These are phyloP conservation scores for Phytophthora palmivora DNA, from an alignment of 352 stramenopile genomes.

Conservation along the genomic window DNA sequence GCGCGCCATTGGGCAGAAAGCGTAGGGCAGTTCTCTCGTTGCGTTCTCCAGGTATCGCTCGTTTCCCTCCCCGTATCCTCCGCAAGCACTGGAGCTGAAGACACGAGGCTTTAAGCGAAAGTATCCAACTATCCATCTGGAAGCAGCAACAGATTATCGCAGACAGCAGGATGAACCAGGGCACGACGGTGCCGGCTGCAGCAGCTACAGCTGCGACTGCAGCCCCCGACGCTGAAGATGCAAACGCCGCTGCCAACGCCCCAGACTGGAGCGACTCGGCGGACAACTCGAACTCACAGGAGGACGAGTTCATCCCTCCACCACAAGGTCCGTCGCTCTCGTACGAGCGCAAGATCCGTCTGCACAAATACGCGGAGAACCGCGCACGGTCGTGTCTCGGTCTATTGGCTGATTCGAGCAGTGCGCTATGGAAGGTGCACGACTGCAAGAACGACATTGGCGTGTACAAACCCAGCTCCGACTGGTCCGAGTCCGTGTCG, in stretches of 20 bases:
- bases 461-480: slow-evolving; percentile 85
- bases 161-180: slow-evolving; percentile 29
- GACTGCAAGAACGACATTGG: slow-evolving; percentile 84
- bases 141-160: slow-evolving; percentile 7
- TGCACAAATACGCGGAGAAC: slow-evolving; percentile 89
- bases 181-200: slow-evolving; percentile 8
- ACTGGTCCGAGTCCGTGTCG: slow-evolving; percentile 89
- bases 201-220: slow-evolving; percentile 4
- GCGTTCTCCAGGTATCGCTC: neutral
- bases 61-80: neutral
- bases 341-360: slow-evolving; percentile 84
- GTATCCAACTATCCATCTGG: slow-evolving; percentile 8
- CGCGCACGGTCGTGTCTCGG: slow-evolving; percentile 80
- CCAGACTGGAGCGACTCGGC: slow-evolving; percentile 74
- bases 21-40: neutral
- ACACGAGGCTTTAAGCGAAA: neutral
- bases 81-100: neutral
- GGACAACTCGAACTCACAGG: slow-evolving; percentile 65
- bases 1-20: slow-evolving; percentile 28
- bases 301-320: slow-evolving; percentile 56
- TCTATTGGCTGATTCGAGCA: slow-evolving; percentile 74
- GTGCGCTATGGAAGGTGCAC: slow-evolving; percentile 83
- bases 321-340: slow-evolving; percentile 81
- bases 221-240: slow-evolving; percentile 8
- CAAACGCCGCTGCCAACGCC: slow-evolving; percentile 28